Evolutionary conservation across 768 basidiomycete genomes (phyloP).

Genomic region (Xanthoconium purpureum): DNA sequence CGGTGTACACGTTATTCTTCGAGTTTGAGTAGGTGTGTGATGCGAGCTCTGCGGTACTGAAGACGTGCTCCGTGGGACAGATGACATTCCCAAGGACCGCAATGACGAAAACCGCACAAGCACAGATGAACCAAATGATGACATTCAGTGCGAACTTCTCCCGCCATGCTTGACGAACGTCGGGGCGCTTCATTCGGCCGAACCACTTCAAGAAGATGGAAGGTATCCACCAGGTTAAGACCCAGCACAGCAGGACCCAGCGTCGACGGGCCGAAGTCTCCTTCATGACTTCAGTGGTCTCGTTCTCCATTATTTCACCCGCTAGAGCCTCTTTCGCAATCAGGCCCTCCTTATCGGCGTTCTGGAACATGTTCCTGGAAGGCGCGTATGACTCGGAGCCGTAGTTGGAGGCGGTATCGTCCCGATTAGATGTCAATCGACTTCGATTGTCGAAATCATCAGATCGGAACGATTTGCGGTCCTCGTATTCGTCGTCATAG

Average conservation of each 20-base stretch:
- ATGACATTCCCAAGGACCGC: constrained; percentile 83
- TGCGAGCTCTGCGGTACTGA: constrained; percentile 70
- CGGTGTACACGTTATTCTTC: constrained; percentile 74
- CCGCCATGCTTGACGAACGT: constrained; percentile 94
- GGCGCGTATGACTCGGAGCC: constrained; percentile 94
- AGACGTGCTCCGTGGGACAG: constrained; percentile 94
- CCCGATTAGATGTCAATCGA: constrained; percentile 71
- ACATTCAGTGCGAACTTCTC: constrained; percentile 95
- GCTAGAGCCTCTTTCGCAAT: constrained; percentile 81
- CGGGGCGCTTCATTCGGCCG: constrained; percentile 92
- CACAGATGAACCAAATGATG: constrained; percentile 93
- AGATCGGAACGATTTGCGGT: constrained; percentile 66
- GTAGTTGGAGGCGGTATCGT: constrained; percentile 76
- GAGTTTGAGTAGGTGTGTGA: constrained; percentile 60
- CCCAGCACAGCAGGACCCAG: constrained; percentile 87
- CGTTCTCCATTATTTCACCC: constrained; percentile 82
- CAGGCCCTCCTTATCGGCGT: constrained; percentile 67
- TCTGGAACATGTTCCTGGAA: constrained; percentile 93
- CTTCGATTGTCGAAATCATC: constrained; percentile 83
- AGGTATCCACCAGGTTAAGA: constrained; percentile 92
- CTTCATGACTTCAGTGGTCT: constrained; percentile 83
- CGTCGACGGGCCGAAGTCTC: constrained; percentile 75
- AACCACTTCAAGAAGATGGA: constrained; percentile 61
- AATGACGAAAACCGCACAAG: constrained; percentile 88
- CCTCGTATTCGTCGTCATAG: constrained; percentile 79